These are phyloP conservation scores for Suhomyces bribrorum DNA, from an alignment of 1,139 yeast species.

Conservation along the genomic window DNA sequence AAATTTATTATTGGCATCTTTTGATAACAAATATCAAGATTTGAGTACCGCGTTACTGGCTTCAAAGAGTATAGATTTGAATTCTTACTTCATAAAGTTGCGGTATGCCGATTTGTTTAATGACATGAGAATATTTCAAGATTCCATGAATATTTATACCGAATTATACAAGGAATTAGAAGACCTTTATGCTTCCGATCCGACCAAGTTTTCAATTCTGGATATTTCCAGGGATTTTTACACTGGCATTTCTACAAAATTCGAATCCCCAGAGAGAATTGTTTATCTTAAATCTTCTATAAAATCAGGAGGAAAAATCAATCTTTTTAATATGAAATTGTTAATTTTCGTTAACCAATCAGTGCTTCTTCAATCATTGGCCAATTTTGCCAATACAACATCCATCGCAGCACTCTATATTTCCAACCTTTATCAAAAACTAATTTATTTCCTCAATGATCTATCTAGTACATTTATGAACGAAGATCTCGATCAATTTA, in stretches of 20 bases:
- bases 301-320: slow-evolving; percentile 18
- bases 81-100: slow-evolving; percentile 21
- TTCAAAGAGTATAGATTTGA: slow-evolving; percentile 25
- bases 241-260: slow-evolving; percentile 7
- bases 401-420: slow-evolving; percentile 38
- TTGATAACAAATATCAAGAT: slow-evolving; percentile 48
- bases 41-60: slow-evolving; percentile 35
- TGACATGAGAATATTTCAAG: slow-evolving; percentile 57
- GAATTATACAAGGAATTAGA: slow-evolving; percentile 33
- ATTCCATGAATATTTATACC: slow-evolving; percentile 52
- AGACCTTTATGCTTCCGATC: slow-evolving; percentile 23
- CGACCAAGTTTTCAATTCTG: slow-evolving; percentile 16
- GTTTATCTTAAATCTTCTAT: slow-evolving; percentile 20
- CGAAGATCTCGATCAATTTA: slow-evolving; percentile 28
- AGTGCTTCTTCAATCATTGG: slow-evolving; percentile 28
- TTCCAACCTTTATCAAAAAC: slow-evolving; percentile 34
- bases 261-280: slow-evolving; percentile 21
- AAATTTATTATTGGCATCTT: slow-evolving; percentile 54
- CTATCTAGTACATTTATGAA: slow-evolving; percentile 25
- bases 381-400: slow-evolving; percentile 27
- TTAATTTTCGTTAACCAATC: slow-evolving; percentile 33
- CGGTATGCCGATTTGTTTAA: slow-evolving; percentile 35
- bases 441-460: slow-evolving; percentile 42
- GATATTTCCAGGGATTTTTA: background rate
- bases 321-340: slow-evolving; percentile 28